Conservation (phyloP, 2,329 filamentous ascomycete species). For the Paraconiothyrium brasiliense region DNA sequence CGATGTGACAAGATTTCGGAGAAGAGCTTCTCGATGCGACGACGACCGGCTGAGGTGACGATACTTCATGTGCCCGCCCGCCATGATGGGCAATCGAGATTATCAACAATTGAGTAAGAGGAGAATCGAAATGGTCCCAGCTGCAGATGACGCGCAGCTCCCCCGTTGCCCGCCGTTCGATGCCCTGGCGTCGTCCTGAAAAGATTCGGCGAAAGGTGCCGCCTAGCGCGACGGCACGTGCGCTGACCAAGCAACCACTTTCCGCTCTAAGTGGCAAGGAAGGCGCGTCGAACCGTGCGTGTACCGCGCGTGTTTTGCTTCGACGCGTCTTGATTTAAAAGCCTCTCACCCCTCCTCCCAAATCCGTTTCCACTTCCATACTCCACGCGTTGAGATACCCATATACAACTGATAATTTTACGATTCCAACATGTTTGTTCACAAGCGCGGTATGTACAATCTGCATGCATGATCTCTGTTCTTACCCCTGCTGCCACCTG, state of each 20-base stretch:
- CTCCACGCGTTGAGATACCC: constrained; percentile 37
- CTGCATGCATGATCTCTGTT: constrained; percentile 17
- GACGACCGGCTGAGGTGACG: constrained; percentile 87
- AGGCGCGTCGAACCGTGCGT: constrained; percentile 27
- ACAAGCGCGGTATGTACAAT: constrained; percentile 52
- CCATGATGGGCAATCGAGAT: constrained; percentile 66
- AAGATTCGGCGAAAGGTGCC: constrained; percentile 26
- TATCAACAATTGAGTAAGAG: constrained; percentile 12
- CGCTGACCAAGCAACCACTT: constrained; percentile 32
- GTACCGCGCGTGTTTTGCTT: constrained; percentile 32
- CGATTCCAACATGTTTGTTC: constrained; percentile 52
- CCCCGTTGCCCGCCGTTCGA: constrained; percentile 1
- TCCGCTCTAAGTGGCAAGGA: constrained; percentile 35
- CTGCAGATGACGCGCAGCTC: constrained; percentile 15
- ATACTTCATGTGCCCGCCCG: constrained; percentile 86
- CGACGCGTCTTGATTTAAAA: constrained; percentile 44
- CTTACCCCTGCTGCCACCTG: constrained; percentile 24
- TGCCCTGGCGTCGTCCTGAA: constrained; percentile 16
- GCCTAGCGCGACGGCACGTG: constrained; percentile 13
- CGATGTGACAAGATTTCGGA: constrained; percentile 95
- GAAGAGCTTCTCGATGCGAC: constrained; percentile 86
- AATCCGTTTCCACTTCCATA: constrained; percentile 28
- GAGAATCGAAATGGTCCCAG: constrained; percentile 15
- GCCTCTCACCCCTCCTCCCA: constrained; percentile 32
- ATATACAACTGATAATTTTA: constrained; percentile 31